Base-by-base conservation (phyloP, 2,329 filamentous ascomycete genomes). In the Trichophyton mentagrophytes region DNA sequence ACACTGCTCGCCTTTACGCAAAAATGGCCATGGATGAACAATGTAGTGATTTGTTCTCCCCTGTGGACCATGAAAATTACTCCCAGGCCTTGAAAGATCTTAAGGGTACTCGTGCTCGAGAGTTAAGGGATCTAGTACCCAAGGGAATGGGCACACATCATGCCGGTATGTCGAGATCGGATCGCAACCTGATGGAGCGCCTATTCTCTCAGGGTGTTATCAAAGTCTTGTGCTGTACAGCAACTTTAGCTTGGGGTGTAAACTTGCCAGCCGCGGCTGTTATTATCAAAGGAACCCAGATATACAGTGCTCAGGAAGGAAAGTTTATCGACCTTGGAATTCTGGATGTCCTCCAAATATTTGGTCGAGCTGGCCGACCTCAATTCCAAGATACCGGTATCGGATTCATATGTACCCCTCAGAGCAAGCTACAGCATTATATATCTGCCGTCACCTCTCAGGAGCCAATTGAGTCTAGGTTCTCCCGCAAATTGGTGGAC, bases 371-470 rank as follows among this genome's bases (percentile, higher is more conserved):
- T 62, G 93, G 93, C 79, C 88, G 93, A 72, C 93, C 95, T 46
- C 93, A 99, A 70, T 99, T 96, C 67, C 91, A 97, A 70, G 93
- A 97, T 69, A 93, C 88, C 40, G 93, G 93, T 79, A 96, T 97
- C 66, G 95, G 95, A 65, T 96, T 96, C 79, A 99, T 99, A 65
- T 95, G 90, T 69, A 99, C 95, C 0, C 95, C 90, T 0, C 87
- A 91, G n/a, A 91, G 96, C 72, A 96, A 91, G 70, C 78, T 99
- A 7, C 78, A 87, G 33, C 92, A 99, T 71, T 99, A 99, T 71
- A 79, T 97, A 53, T 87, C 87, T 46, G 91, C 93, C 1, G 89
- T 99, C 1, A 99, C 93, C 8, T 89, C 96, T 65, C 93, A 99
- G 71, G 87, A 95, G 65, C 93, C 95, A 0, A 99, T 99, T 64